Percentiles rank a stretch among this genome's conserved stretches.
Conservation (phyloP, 306 rosid genomes). For the Malus orientalis region DNA sequence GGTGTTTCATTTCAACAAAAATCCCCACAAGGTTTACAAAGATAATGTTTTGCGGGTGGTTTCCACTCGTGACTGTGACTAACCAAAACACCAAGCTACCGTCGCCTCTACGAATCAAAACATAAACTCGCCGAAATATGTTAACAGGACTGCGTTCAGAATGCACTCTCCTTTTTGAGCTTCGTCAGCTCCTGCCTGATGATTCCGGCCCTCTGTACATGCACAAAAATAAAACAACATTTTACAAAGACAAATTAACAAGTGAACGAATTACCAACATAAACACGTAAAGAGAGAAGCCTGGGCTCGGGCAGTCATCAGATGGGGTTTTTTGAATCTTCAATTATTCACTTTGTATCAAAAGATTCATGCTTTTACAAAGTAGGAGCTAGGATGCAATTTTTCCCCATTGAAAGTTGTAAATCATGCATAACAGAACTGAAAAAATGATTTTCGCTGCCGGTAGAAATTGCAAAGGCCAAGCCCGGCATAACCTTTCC, state of each 20-base stretch:
- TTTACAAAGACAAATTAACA: neutral
- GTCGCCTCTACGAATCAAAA: neutral
- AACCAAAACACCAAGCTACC: neutral
- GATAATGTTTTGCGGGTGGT: neutral
- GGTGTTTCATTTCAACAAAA: neutral
- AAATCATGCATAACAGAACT: neutral
- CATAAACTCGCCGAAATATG: neutral
- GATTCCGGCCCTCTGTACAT: slow-evolving; percentile 29
- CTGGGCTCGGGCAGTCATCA: neutral
- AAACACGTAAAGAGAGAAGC: neutral
- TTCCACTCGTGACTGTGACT: neutral
- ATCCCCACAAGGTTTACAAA: neutral
- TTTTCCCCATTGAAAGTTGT: neutral
- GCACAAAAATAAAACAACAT: neutral
- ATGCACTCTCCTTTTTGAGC: slow-evolving; percentile 24
- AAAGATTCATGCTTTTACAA: too few species aligned
- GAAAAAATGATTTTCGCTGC: neutral
- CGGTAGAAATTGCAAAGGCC: neutral
- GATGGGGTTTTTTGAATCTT: neutral
- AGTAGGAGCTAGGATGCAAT: neutral
- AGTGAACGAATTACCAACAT: neutral
- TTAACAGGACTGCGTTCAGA: neutral
- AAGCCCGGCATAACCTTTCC: neutral
- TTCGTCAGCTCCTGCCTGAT: slow-evolving; percentile 38
- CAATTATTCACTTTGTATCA: neutral